Conservation (phyloP, 495 filamentous ascomycete species). For the Gamarada debralockiae region DNA sequence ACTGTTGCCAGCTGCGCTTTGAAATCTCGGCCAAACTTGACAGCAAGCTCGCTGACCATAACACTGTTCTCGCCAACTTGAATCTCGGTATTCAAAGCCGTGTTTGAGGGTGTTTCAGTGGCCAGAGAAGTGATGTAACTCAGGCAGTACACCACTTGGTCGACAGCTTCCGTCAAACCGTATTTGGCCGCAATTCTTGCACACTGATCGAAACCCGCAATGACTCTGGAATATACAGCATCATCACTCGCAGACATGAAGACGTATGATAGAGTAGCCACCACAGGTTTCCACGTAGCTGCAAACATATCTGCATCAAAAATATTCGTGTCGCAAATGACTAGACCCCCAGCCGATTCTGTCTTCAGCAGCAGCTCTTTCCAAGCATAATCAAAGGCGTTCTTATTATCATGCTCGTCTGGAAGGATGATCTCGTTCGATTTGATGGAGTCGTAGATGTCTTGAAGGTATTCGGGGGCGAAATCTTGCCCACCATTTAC, state of each 20-base stretch:
- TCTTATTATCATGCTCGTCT: slow-evolving; percentile 93
- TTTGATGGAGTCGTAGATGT: slow-evolving; percentile 88
- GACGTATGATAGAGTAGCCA: slow-evolving; percentile 93
- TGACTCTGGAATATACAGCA: slow-evolving; percentile 89
- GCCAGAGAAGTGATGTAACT: slow-evolving; percentile 86
- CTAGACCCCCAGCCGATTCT: slow-evolving; percentile 65
- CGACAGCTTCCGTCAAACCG: slow-evolving; percentile 76
- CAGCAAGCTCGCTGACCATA: slow-evolving; percentile 98
- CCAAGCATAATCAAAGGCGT: slow-evolving; percentile 97
- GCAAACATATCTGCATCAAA: slow-evolving; percentile 98
- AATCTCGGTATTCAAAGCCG: slow-evolving; percentile 90
- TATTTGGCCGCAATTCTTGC: slow-evolving; percentile 89
- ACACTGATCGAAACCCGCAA: slow-evolving; percentile 93
- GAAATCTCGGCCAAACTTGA: slow-evolving; percentile 93
- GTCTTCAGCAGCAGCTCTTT: slow-evolving; percentile 88
- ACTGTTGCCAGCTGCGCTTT: slow-evolving; percentile 90
- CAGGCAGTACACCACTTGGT: slow-evolving; percentile 86
- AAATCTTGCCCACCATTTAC: slow-evolving; percentile 88
- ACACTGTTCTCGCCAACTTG: slow-evolving; percentile 88
- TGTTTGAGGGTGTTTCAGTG: slow-evolving; percentile 70
- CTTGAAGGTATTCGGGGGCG: slow-evolving; percentile 75
- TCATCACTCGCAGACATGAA: slow-evolving; percentile 99
- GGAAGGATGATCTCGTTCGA: slow-evolving; percentile 93
- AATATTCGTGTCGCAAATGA: slow-evolving; percentile 85
- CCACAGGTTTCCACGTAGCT: slow-evolving; percentile 90